Conservation (phyloP, 805 yeast species). For the Pichia insulana region DNA sequence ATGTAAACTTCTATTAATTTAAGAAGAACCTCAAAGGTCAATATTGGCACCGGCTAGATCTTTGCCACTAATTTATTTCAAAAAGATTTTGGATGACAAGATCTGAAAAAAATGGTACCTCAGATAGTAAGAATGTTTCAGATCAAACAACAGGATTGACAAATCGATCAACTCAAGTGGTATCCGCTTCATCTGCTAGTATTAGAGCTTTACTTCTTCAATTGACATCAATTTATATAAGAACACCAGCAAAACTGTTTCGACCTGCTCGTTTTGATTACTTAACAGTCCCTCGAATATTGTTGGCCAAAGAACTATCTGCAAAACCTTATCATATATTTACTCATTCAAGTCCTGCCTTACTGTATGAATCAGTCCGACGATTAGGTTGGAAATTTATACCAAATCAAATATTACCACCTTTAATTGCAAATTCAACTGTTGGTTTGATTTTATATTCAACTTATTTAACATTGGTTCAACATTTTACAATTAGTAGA, state of each 20-base stretch:
- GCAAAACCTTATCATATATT: constrained; percentile 43
- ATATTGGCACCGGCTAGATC: too few species aligned
- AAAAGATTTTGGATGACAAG: not conserved
- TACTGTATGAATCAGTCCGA: constrained; percentile 60
- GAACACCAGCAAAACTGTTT: constrained; percentile 80
- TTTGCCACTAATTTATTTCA: not conserved
- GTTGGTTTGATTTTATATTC: constrained; percentile 83
- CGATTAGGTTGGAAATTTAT: constrained; percentile 73
- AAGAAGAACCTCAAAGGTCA: too few species aligned
- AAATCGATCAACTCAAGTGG: constrained; percentile 34
- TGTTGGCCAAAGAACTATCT: constrained; percentile 36
- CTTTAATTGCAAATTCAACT: constrained; percentile 79
- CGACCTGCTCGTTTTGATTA: constrained; percentile 88
- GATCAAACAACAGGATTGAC: constrained; percentile 2
- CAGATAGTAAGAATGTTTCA: not conserved
- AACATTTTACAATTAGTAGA: constrained; percentile 23
- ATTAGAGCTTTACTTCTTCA: constrained; percentile 78
- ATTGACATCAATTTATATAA: constrained; percentile 62
- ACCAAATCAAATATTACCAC: constrained; percentile 82
- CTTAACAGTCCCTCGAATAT: constrained; percentile 54
- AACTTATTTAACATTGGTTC: constrained; percentile 57
- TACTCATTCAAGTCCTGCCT: constrained; percentile 74
- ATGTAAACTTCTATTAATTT: too few species aligned
- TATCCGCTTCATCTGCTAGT: constrained; percentile 80
- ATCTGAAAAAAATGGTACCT: not conserved